Percentiles rank a stretch among this genome's conserved stretches.
These are phyloP conservation scores for Darksidea phi DNA, from an alignment of 495 filamentous ascomycete species.

Conservation along the genomic window DNA sequence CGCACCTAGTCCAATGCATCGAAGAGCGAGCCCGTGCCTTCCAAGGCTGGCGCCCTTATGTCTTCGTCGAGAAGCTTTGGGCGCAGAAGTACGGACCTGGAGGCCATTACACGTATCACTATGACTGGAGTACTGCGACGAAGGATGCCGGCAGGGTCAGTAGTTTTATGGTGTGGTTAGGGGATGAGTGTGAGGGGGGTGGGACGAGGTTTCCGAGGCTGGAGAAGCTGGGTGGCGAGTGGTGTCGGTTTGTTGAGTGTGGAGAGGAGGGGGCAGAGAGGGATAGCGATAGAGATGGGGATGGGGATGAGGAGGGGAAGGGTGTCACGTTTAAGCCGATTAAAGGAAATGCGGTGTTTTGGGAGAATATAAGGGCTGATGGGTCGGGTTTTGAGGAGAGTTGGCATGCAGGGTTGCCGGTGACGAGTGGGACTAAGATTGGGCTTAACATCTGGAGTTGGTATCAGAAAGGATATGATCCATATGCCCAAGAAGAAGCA, in stretches of 20 bases:
- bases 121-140: conserved; percentile 51
- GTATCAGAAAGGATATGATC: conserved; percentile 37
- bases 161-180: conserved; percentile 60
- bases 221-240: conserved; percentile 41
- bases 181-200: conserved; percentile 53
- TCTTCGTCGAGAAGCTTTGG: conserved; percentile 63
- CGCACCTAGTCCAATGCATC: conserved; percentile 64
- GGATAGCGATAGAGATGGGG: too few relatives aligned
- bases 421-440: conserved; percentile 66
- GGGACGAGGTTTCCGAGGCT: conserved; percentile 59
- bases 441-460: conserved; percentile 80
- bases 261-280: conserved; percentile 52
- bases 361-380: conserved; percentile 66
- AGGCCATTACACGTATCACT: conserved; percentile 61
- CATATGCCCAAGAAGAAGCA: background rate
- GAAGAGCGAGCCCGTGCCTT: conserved; percentile 67
- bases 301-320: conserved; percentile 47
- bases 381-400: conserved; percentile 63
- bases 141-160: conserved; percentile 36
- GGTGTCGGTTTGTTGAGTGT: conserved; percentile 46
- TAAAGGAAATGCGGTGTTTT: conserved; percentile 71
- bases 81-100: conserved; percentile 58
- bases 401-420: conserved; percentile 69
- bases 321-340: conserved; percentile 67
- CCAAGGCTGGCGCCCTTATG: conserved; percentile 63